phyloP scores from a whole-genome alignment of 2,329 filamentous ascomycete species.

The Cytospora piceicola region DNA sequence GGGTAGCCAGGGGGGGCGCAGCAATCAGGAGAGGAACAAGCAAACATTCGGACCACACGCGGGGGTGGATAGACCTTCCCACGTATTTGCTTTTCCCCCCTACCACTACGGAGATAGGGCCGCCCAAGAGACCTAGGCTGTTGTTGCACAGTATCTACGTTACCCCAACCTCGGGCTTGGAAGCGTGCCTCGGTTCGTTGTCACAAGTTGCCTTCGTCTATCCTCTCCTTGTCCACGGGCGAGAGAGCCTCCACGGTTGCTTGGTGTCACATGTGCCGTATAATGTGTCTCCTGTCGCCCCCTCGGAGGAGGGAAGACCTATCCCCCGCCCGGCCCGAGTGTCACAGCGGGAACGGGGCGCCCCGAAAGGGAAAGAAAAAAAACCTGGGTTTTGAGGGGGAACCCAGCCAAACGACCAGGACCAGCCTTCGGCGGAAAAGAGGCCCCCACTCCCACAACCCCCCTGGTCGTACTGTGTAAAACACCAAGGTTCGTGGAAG shows the following conservation, averaged over 20 bases:
- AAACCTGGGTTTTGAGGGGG: neutral
- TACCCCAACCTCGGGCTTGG: neutral
- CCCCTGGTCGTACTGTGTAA: neutral
- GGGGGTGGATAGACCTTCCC: neutral
- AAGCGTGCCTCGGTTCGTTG: neutral
- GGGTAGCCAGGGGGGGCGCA: neutral
- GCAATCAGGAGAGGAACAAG: neutral
- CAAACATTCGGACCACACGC: constrained; percentile 5
- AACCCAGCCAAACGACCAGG: neutral
- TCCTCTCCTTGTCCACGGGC: neutral
- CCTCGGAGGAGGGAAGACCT: neutral
- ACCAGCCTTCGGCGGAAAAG: neutral
- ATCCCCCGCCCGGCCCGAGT: neutral
- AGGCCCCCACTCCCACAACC: neutral
- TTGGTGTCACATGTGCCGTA: neutral
- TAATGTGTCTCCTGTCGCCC: neutral
- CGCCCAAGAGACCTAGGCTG: too few species aligned
- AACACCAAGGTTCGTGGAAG: neutral
- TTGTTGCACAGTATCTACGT: too few species aligned
- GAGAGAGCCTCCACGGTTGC: neutral
- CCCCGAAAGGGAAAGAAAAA: too few species aligned
- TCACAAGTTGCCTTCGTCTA: neutral
- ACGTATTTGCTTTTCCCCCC: neutral
- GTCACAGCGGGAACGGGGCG: neutral
- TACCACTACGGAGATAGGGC: neutral